These are phyloP conservation scores for Pisolithus marmoratus DNA, from an alignment of 768 basidiomycete species.

Conservation along the genomic window DNA sequence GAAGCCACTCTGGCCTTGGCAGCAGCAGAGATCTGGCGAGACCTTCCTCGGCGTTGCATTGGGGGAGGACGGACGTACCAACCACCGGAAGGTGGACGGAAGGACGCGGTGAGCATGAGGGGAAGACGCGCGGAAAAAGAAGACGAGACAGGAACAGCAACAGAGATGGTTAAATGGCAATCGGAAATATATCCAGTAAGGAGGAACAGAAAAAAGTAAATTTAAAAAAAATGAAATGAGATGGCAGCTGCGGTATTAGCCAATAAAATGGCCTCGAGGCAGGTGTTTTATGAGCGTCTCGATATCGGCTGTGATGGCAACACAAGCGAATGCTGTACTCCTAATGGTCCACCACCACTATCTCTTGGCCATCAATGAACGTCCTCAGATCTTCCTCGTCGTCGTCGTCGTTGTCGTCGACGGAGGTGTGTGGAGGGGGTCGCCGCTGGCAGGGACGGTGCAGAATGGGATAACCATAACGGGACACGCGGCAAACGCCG, in stretches of 20 bases:
- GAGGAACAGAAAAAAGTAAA: background rate
- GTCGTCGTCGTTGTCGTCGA: background rate
- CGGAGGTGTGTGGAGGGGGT: too few species aligned
- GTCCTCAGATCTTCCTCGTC: background rate
- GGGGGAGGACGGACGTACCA: conserved; percentile 21
- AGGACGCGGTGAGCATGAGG: conserved; percentile 19
- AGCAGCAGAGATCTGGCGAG: conserved; percentile 35
- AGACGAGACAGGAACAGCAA: conserved; percentile 6
- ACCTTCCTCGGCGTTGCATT: conserved; percentile 35
- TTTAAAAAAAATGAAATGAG: background rate
- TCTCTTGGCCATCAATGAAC: background rate
- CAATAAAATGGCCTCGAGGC: conserved; percentile 16
- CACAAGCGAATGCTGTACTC: too few species aligned
- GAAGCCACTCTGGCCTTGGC: conserved; percentile 41
- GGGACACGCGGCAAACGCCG: background rate
- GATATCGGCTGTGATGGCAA: too few species aligned
- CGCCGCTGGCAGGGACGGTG: too few species aligned
- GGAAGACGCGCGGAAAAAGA: background rate
- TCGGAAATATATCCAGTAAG: background rate
- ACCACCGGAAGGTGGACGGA: conserved; percentile 16
- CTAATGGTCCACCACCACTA: too few species aligned
- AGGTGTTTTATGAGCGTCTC: conserved; percentile 9
- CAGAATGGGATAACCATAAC: background rate
- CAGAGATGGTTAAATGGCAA: conserved; percentile 11
- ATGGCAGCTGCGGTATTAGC: conserved; percentile 4